A percentile compares a stretch with the other conserved stretches of the same genome.
Conservation (phyloP, 2,329 filamentous ascomycete species). For the Stagonosporopsis chrysanthemi region DNA sequence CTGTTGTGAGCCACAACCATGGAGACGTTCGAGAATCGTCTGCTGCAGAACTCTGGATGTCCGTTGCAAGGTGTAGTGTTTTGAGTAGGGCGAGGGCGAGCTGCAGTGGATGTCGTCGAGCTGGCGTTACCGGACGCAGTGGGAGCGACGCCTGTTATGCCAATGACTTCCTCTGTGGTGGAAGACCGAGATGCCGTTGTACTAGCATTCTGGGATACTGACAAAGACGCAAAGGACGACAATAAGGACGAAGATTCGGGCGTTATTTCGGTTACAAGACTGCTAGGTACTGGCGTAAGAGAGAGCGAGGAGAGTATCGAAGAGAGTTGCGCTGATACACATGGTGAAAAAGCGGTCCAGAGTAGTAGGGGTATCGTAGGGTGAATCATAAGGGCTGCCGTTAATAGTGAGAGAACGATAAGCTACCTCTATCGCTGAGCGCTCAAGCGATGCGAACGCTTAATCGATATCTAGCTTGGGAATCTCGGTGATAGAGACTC, state of each 20-base stretch:
- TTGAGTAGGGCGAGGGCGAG: constrained; percentile 23
- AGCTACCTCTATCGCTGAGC: constrained; percentile 5
- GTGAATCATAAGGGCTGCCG: constrained; percentile 25
- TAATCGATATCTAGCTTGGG: neutral
- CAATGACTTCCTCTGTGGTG: constrained; percentile 24
- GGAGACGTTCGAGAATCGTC: constrained; percentile 46
- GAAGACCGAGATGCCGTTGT: constrained; percentile 18
- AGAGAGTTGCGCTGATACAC: constrained; percentile 25
- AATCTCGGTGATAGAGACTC: neutral
- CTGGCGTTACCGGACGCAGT: constrained; percentile 21
- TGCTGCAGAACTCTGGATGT: constrained; percentile 44
- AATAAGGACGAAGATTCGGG: constrained; percentile 9
- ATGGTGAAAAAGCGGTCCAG: constrained; percentile 14
- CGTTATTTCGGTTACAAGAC: constrained; percentile 2
- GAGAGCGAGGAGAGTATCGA: constrained; percentile 17
- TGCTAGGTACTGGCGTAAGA: constrained; percentile 19
- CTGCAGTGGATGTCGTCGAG: constrained; percentile 16
- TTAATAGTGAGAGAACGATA: constrained; percentile 20
- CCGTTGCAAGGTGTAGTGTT: constrained; percentile 47
- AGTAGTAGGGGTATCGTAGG: constrained; percentile 13
- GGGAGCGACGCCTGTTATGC: constrained; percentile 28
- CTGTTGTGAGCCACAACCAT: constrained; percentile 50
- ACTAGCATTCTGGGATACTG: constrained; percentile 24
- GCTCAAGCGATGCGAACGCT: constrained; percentile 9
- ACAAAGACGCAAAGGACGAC: constrained; percentile 11